Evolutionary conservation across 140 eudicot genomes (phyloP).

Genomic region (Oenanthe javanica): DNA sequence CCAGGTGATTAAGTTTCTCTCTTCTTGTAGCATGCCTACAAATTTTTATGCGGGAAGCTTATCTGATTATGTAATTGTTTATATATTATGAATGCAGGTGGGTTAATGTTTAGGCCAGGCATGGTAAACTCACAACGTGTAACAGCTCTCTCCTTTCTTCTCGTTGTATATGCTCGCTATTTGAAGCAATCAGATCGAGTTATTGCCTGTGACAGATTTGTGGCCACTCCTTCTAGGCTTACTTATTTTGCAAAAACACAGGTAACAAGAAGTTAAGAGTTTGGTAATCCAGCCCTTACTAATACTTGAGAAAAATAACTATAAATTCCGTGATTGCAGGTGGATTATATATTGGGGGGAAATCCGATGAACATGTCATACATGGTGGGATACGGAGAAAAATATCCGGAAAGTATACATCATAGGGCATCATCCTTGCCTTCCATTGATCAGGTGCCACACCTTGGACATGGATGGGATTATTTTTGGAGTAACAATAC

Average conservation of each 20-base stretch:
- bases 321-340: slow-evolving; percentile 15
- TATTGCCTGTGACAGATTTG: slow-evolving; percentile 33
- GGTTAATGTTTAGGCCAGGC: slow-evolving; percentile 40
- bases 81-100: slow-evolving; percentile 24
- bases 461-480: slow-evolving; percentile 26
- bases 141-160: slow-evolving; percentile 35
- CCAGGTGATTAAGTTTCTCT: slow-evolving; percentile 15
- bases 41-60: not conserved
- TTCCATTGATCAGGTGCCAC: slow-evolving; percentile 25
- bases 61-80: not conserved
- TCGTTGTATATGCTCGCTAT: slow-evolving; percentile 41
- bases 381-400: slow-evolving; percentile 80
- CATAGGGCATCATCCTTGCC: slow-evolving; percentile 70
- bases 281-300: not conserved
- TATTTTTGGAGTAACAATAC: slow-evolving; percentile 29
- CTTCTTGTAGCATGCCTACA: not conserved
- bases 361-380: slow-evolving; percentile 64
- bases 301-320: not conserved
- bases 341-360: slow-evolving; percentile 54
- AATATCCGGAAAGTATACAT: slow-evolving; percentile 52
- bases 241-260: slow-evolving; percentile 36
- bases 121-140: slow-evolving; percentile 36
- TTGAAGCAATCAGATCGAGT: slow-evolving; percentile 19
- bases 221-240: slow-evolving; percentile 34
- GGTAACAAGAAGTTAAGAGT: slow-evolving; percentile 4